Conservation (phyloP, 352 stramenopile species). For the Phytophthora litchii region DNA sequence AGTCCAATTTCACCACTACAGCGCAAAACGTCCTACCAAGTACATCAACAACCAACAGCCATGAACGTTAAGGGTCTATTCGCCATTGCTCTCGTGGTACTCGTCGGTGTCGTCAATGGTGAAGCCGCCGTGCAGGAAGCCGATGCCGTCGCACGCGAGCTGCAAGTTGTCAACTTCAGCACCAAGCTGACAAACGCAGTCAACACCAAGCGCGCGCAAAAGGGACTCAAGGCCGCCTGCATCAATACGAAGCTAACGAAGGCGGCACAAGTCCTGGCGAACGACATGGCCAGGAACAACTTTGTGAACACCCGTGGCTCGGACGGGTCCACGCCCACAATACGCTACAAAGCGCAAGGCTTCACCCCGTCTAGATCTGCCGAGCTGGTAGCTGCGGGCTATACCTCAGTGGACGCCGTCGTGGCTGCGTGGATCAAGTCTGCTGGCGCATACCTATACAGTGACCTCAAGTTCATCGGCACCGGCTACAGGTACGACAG, state of each 20-base stretch:
- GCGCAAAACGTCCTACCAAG: neutral
- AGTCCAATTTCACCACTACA: too few relatives aligned
- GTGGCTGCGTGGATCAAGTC: slow-evolving; percentile 51
- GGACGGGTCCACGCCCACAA: neutral
- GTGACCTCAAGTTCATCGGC: neutral
- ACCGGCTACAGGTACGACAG: neutral
- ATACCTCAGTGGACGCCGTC: slow-evolving; percentile 34
- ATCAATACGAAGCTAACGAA: slow-evolving; percentile 43
- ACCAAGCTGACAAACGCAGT: slow-evolving; percentile 37
- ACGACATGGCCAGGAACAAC: slow-evolving; percentile 32
- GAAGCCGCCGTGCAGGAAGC: neutral
- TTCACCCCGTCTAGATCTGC: slow-evolving; percentile 20
- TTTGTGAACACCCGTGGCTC: slow-evolving; percentile 25
- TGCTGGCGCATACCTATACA: neutral
- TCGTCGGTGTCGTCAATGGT: neutral
- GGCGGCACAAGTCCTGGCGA: slow-evolving; percentile 25
- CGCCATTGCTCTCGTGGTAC: neutral
- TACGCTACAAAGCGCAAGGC: slow-evolving; percentile 5
- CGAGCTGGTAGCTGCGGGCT: slow-evolving; percentile 47
- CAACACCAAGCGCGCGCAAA: slow-evolving; percentile 41
- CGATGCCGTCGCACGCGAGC: neutral
- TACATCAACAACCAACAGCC: neutral
- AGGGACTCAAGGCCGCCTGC: slow-evolving; percentile 37
- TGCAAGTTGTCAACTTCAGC: slow-evolving; percentile 36
- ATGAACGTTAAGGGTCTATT: neutral